Base-by-base conservation (phyloP, 208 protist genomes). In the Crithidia thermophila region DNA sequence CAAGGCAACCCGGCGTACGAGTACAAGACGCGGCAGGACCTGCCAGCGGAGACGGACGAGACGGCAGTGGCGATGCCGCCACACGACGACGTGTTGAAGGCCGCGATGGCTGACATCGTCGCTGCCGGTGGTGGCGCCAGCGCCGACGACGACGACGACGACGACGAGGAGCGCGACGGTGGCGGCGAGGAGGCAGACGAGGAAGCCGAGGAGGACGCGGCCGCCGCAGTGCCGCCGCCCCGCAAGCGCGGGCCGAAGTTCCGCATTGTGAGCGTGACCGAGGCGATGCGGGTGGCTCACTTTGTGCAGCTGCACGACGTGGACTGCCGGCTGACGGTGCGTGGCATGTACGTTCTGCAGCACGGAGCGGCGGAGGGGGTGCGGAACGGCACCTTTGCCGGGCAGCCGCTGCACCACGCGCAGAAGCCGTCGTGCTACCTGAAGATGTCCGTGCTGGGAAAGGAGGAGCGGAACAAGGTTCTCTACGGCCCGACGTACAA, bases 401-500 rank as follows among this genome's bases (percentile, higher is more conserved):
- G 93, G 3, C 88, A 95, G 60, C 68, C 83, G 3, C 79, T 91
- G 36, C 79, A 82, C 52, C 28, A 95, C 56, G 93, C 93, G 13
- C 69, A 90, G 60, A 90, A 91, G 63, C 87, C 90, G 18, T 91
- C 82, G 21, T 94, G 82, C 76, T 97, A 95, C 56, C 52, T 94
- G 31, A 89, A 93, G 71, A 73, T 77, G 25, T 58, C 59, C 43
- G 55, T 78, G 47, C 31, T 67, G 13, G 88, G 80, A n/a, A 62
- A 81, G 39, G 34, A 59, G 27, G 72, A 59, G 50, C 71, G 59
- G n/a, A 94, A 94, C 61, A 30, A 66, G 14, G 20, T 83, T 1
- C 68, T 94, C 40, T 96, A 93, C 71, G 91, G 91, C 16, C 82
- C 86, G 23, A 91, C 87, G 20, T 94, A 94, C 82, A 91, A 93